Percentiles rank a stretch among this genome's conserved stretches.
Conservation (phyloP, 192 early-diverging fungal genomes). For the Umbelopsis isabellina region DNA sequence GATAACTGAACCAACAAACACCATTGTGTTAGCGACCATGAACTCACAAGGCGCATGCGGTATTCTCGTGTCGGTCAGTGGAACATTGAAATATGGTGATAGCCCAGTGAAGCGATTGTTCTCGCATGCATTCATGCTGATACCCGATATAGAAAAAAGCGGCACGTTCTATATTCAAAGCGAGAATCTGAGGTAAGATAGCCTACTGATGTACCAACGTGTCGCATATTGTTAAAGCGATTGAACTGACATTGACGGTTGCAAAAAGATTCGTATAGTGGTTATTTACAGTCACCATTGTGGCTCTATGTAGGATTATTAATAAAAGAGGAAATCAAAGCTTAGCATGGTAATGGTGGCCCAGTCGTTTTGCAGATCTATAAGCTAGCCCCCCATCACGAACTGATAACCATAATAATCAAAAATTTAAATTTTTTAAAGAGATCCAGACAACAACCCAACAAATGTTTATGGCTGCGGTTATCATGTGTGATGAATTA, state of each 20-base stretch:
- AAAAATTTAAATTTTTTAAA: too few species aligned
- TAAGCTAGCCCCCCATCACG: too few species aligned
- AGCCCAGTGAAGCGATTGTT: constrained; percentile 41
- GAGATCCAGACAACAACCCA: not conserved
- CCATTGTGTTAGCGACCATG: constrained; percentile 22
- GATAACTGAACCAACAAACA: too few species aligned
- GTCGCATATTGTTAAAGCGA: too few species aligned
- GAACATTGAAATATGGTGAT: constrained; percentile 52
- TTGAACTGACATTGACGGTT: not conserved
- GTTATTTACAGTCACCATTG: too few species aligned
- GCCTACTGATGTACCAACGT: too few species aligned
- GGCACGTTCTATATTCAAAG: constrained; percentile 56
- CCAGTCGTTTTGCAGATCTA: too few species aligned
- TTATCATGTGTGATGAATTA: not conserved
- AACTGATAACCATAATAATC: too few species aligned
- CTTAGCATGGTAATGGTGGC: too few species aligned
- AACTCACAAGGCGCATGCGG: constrained; percentile 44
- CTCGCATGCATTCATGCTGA: constrained; percentile 52
- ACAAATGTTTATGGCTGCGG: not conserved
- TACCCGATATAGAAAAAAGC: constrained; percentile 44
- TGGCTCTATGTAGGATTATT: too few species aligned
- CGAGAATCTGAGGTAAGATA: constrained; percentile 48
- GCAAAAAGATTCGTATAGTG: not conserved
- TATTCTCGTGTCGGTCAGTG: constrained; percentile 51
- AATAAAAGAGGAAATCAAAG: too few species aligned